Conservation (phyloP, 2,329 filamentous ascomycete species). For the Hymenoscyphus fructigenus region DNA sequence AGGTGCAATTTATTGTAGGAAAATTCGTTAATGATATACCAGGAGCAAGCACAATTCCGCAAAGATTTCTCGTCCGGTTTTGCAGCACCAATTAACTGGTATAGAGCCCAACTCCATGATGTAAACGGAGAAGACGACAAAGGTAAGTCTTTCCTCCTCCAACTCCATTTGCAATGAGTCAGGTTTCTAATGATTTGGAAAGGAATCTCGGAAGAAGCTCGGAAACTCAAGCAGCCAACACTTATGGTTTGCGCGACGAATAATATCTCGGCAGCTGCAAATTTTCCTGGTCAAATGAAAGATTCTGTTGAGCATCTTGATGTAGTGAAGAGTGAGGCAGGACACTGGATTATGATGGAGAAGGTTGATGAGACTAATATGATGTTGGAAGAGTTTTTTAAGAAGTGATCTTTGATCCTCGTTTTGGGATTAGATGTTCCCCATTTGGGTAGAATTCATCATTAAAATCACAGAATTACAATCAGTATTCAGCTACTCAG, state of each 20-base stretch:
- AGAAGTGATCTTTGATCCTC: not conserved
- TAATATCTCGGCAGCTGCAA: conserved; percentile 17
- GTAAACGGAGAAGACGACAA: conserved; percentile 21
- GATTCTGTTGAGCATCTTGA: conserved; percentile 7
- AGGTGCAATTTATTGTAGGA: not conserved
- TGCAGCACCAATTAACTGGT: conserved; percentile 23
- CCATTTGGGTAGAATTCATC: too few relatives aligned
- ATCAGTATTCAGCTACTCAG: too few relatives aligned
- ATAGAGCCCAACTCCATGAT: conserved; percentile 19
- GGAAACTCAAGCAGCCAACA: conserved; percentile 17
- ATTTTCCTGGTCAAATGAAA: conserved; percentile 23
- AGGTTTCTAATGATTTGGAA: not conserved
- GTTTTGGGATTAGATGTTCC: too few relatives aligned
- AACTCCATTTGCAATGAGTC: not conserved
- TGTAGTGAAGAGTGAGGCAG: conserved; percentile 11
- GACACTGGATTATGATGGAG: conserved; percentile 28
- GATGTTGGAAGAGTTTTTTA: not conserved
- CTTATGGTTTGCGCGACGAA: conserved; percentile 17
- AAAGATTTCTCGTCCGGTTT: conserved; percentile 20
- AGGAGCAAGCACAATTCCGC: conserved; percentile 17
- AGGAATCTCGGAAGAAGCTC: conserved; percentile 20
- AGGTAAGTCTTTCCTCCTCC: conserved; percentile 4
- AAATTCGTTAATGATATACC: not conserved
- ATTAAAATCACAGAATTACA: too few relatives aligned
- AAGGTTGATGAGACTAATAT: conserved; percentile 19